These are phyloP conservation scores for Coccomyxa subellipsoidea DNA, from an alignment of 163 green algal species.

Conservation along the genomic window DNA sequence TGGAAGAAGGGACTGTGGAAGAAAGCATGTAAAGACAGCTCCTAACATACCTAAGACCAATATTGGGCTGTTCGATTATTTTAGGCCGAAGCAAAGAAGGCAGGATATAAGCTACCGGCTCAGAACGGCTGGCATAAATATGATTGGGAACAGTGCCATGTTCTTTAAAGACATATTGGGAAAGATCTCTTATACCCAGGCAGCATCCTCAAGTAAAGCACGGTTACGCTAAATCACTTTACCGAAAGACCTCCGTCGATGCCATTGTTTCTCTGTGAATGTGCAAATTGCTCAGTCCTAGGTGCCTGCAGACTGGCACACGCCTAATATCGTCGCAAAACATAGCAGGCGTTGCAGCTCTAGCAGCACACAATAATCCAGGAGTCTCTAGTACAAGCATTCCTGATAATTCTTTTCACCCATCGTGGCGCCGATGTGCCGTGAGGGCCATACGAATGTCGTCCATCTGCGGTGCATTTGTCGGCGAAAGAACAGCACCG, in stretches of 20 bases:
- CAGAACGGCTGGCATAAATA: no score
- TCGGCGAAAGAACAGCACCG: constrained; percentile 32
- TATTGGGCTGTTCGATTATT: no score
- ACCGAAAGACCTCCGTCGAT: neutral
- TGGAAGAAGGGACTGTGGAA: neutral
- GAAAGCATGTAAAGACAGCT: no score
- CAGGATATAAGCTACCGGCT: no score
- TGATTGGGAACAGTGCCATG: no score
- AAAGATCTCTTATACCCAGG: no score
- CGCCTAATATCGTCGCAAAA: neutral
- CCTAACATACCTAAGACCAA: no score
- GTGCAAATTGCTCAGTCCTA: neutral
- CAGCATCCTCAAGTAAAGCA: no score
- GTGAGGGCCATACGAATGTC: neutral
- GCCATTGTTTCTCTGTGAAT: neutral
- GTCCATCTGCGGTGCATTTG: constrained; percentile 22
- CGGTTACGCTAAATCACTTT: neutral
- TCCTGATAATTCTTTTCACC: neutral
- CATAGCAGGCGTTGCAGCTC: neutral
- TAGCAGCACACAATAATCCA: neutral
- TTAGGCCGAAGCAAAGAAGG: no score
- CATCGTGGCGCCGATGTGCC: neutral
- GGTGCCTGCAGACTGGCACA: neutral
- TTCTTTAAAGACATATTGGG: no score
- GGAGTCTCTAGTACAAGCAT: neutral